Percentiles rank a stretch among this genome's conserved stretches.
Evolutionary conservation across 352 stramenopile species (phyloP).

Genomic region (Globisporangium uncinulatum): DNA sequence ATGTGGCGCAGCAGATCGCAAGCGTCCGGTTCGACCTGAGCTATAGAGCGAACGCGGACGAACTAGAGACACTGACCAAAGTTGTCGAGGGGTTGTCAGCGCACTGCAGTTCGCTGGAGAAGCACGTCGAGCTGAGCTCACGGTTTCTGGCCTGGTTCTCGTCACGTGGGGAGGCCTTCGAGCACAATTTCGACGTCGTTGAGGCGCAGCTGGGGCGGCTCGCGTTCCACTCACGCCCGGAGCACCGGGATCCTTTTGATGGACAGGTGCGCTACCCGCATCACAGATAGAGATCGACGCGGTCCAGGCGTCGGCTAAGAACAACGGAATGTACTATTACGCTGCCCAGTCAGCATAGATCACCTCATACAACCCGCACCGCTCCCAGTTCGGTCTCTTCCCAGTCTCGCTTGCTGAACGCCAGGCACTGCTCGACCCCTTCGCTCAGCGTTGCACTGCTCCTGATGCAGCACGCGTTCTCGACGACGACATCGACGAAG

Average conservation of each 20-base stretch:
- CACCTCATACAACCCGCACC: too few species aligned
- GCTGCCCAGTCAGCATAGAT: too few species aligned
- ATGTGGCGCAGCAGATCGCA: conserved; percentile 14
- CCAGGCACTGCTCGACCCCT: too few species aligned
- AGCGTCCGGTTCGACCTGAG: conserved; percentile 7
- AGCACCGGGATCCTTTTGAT: conserved; percentile 37
- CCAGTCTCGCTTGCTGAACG: too few species aligned
- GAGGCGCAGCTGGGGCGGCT: conserved; percentile 57
- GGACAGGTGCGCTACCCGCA: conserved; percentile 37
- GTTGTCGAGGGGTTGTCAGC: conserved; percentile 8
- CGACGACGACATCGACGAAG: too few species aligned
- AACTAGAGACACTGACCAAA: conserved; percentile 9
- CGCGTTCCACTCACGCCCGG: conserved; percentile 28
- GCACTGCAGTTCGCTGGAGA: conserved; percentile 25
- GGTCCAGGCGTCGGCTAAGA: too few species aligned
- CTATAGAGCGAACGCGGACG: conserved; percentile 7
- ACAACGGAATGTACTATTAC: too few species aligned
- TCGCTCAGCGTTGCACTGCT: too few species aligned
- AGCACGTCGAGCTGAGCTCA: conserved; percentile 45
- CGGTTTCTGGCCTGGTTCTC: conserved; percentile 77
- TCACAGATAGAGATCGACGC: background rate
- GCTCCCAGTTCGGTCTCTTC: too few species aligned
- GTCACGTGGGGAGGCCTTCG: conserved; percentile 56
- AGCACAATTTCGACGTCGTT: conserved; percentile 64
- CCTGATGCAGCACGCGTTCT: too few species aligned